Percentiles rank a stretch among this genome's conserved stretches.
Evolutionary conservation across 2,329 filamentous ascomycete genomes (phyloP).

Genomic region (Fusarium circinatum): DNA sequence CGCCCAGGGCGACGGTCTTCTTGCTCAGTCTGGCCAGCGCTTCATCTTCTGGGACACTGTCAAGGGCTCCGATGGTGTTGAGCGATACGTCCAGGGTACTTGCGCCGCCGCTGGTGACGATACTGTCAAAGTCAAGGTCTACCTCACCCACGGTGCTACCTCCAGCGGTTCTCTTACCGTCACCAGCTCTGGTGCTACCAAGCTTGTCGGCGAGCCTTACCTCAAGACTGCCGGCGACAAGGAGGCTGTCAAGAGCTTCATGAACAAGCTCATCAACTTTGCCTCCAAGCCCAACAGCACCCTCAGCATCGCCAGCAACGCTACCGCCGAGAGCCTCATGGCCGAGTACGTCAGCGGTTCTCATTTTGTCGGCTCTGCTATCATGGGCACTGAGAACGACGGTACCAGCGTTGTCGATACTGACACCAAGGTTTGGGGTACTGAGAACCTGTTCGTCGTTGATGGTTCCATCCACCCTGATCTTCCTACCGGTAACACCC

Average conservation of each 20-base stretch:
- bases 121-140: conserved; percentile 58
- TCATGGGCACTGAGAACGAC: conserved; percentile 65
- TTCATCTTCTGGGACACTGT: conserved; percentile 60
- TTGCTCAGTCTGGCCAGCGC: conserved; percentile 58
- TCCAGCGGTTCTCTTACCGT: conserved; percentile 58
- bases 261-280: conserved; percentile 72
- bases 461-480: conserved; percentile 77
- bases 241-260: conserved; percentile 59
- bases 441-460: conserved; percentile 74
- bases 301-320: conserved; percentile 60
- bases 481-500: conserved; percentile 74
- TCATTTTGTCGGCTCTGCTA: conserved; percentile 69
- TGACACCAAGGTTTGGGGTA: conserved; percentile 73
- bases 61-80: conserved; percentile 52
- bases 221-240: conserved; percentile 47
- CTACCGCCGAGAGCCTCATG: conserved; percentile 63
- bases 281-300: conserved; percentile 67
- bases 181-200: conserved; percentile 52
- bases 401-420: conserved; percentile 70
- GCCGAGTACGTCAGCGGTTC: conserved; percentile 61
- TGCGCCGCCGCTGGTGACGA: conserved; percentile 55
- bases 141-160: conserved; percentile 61
- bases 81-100: conserved; percentile 57
- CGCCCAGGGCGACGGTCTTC: conserved; percentile 50
- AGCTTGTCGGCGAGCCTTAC: conserved; percentile 52